Evolutionary conservation across 768 basidiomycete species (phyloP), one percentile per base, ranked within the genome.

Genomic region (Candolleomyces aberdarensis): DNA sequence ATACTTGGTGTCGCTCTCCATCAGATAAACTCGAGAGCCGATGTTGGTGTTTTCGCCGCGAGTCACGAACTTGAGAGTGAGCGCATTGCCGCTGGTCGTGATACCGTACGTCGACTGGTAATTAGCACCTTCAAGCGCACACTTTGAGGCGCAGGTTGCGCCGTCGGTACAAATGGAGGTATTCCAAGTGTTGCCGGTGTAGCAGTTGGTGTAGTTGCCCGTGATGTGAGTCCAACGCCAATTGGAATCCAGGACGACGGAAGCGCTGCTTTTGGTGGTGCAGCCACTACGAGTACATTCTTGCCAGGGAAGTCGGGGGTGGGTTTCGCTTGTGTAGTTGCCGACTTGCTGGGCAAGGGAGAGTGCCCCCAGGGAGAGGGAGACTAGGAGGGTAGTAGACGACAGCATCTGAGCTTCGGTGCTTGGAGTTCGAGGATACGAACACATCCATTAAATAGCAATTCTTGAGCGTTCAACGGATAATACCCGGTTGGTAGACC

Each of bases 311-410:
- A 82, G 72, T 15, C 64, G 43, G 40, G 80, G 80, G 69, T 81
- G 79, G 58, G 54, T 71, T 66, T 82, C 80, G n/a, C 79, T 69
- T 11, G 70, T 72, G 22, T 69, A 60, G 2, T 76, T 79, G 65
- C 79, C 79, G 60, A 74, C 74, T 63, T 80, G 79, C 65, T 80
- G 80, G 61, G 68, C 80, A 44, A 62, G 69, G n/a, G 67, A 74
- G 32, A 74, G 65, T 32, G 78, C 66, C 26, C 67, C 62, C 51
- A 71, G 60, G 52, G 73, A 65, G 56, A 71, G 62, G 41, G 67
- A 57, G 60, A 51, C 19, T 19, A 51, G 29, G 49, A 71, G 39
- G 53, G 74, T 69, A 65, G 72, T 66, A 51, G 62, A 53, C 5
- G 69, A 63, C 60, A 72, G 67, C 72, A 61, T 55, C 40, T 52